These are phyloP conservation scores for Colletotrichum sp. DNA, from an alignment of 2,329 filamentous ascomycete genomes.

Conservation along the genomic window DNA sequence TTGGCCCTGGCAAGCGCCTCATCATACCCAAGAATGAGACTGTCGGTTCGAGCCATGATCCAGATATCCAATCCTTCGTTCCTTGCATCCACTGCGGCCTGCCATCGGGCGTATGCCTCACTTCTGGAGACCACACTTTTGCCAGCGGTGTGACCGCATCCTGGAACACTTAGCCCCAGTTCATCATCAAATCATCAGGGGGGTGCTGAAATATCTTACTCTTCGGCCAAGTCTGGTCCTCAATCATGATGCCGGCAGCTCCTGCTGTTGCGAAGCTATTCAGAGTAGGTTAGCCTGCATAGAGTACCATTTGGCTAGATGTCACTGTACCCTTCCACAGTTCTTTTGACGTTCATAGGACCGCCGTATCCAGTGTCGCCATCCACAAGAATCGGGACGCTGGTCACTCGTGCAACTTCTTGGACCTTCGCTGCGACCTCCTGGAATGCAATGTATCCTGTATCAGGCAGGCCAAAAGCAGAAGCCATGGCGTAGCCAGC, in stretches of 20 bases:
- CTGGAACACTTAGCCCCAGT: conserved; percentile 4
- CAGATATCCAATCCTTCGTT: conserved; percentile 50
- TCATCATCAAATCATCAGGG: background rate
- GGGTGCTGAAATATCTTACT: conserved; percentile 29
- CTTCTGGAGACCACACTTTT: conserved; percentile 49
- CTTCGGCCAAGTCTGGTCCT: conserved; percentile 55
- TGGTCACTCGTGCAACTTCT: conserved; percentile 40
- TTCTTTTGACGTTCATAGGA: conserved; percentile 50
- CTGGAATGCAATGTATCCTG: conserved; percentile 53
- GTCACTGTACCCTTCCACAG: conserved; percentile 43
- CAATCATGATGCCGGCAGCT: conserved; percentile 45
- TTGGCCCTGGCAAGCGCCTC: conserved; percentile 46
- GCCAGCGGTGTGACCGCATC: conserved; percentile 45
- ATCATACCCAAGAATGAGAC: conserved; percentile 45
- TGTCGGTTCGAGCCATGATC: conserved; percentile 49
- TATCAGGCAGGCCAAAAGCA: conserved; percentile 47
- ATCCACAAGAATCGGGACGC: conserved; percentile 47
- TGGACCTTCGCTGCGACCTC: conserved; percentile 52
- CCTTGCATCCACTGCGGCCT: conserved; percentile 50
- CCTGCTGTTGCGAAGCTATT: conserved; percentile 37
- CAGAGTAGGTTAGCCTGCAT: background rate
- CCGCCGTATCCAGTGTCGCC: conserved; percentile 54
- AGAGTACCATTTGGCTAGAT: background rate
- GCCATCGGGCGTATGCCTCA: conserved; percentile 50
- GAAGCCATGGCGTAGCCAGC: conserved; percentile 46